A percentile compares a stretch with the other conserved stretches of the same genome.
These are phyloP conservation scores for Miscanthus lutarioriparius DNA, from an alignment of 176 grass and related monocot species.

Conservation along the genomic window DNA sequence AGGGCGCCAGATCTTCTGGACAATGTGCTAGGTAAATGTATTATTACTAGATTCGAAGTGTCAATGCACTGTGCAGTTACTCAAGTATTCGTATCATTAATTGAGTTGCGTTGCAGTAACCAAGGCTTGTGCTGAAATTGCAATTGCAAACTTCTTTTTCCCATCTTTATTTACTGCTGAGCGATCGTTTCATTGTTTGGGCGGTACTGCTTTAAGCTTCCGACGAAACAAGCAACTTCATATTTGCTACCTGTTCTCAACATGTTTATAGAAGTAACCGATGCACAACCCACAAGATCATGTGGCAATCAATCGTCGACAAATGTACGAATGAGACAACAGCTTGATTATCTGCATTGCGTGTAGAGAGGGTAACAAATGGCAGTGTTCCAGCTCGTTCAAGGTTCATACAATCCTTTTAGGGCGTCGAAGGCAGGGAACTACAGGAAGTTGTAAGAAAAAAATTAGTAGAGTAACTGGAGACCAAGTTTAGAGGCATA, in stretches of 20 bases:
- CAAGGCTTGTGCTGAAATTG: too few relatives aligned
- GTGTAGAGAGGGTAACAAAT: slow-evolving; percentile 25
- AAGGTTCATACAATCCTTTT: background rate
- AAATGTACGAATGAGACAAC: background rate
- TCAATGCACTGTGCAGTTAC: background rate
- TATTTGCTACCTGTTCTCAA: slow-evolving; percentile 15
- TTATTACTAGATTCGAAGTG: background rate
- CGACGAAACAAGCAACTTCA: background rate
- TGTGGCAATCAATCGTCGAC: background rate
- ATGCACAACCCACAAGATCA: background rate
- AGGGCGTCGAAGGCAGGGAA: background rate
- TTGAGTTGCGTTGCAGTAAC: background rate
- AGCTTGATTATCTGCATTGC: slow-evolving; percentile 15
- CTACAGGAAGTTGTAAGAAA: slow-evolving; percentile 4
- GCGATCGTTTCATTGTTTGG: background rate
- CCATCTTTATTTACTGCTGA: background rate
- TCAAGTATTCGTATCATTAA: background rate
- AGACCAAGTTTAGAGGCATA: background rate
- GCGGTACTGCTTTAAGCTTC: background rate
- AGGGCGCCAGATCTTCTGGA: background rate
- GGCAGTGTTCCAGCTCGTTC: background rate
- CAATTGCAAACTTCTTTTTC: background rate
- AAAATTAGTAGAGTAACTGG: background rate
- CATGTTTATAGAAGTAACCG: background rate
- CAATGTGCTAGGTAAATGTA: background rate